Evolutionary conservation across 2,329 filamentous ascomycete genomes (phyloP), one percentile per base, ranked within the genome.

Genomic region (Neopestalotiopsis sp.): DNA sequence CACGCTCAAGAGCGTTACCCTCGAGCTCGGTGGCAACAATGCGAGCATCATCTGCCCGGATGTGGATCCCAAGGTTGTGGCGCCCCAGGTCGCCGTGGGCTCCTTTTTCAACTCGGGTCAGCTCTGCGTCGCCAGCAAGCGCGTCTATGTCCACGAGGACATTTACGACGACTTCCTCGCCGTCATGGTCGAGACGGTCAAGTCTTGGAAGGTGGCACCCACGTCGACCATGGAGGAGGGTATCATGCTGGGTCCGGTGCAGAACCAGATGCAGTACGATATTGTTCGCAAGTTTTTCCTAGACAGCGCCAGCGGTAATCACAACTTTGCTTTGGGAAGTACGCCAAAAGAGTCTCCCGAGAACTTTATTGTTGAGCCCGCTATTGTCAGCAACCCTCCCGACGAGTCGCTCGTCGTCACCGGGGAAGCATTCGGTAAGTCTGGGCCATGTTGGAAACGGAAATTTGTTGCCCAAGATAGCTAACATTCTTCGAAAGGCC

Each of bases 1-100:
- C 74, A 87, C 85, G 0, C 78, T 89, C 67, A 89, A 88, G 81
- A 80, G 86, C 67, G 82, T 87, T 30, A 87, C 85, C 3, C 82
- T 89, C 62, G 87, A 88, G 77, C 80, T 88, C 32, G 86, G 86
- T 68, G 86, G 86, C 67, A 88, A 88, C 75, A 85, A 88, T 70
- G 82, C 86, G 7, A 82, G 83, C 59, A 86, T 88, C 72, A 79
- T 88, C 69, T 79, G 83, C 28, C 81, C 82, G 2, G 85, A 88
- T 70, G 85, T 87, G 38, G 85, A 88, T 12, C 6, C 63, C 5
- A 34, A 42, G n/a, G 38, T 34, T 5, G 61, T 61, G 10, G 28
- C n/a, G 30, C 28, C 68, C 32, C 56, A 70, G 65, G 56, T 70
- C 12, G 65, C 68, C 1, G 38, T 28, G 2, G 17, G 61, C 0